Evolutionary conservation across 257 asterid genomes (phyloP).

Genomic region (Paraleonurus japonicus): DNA sequence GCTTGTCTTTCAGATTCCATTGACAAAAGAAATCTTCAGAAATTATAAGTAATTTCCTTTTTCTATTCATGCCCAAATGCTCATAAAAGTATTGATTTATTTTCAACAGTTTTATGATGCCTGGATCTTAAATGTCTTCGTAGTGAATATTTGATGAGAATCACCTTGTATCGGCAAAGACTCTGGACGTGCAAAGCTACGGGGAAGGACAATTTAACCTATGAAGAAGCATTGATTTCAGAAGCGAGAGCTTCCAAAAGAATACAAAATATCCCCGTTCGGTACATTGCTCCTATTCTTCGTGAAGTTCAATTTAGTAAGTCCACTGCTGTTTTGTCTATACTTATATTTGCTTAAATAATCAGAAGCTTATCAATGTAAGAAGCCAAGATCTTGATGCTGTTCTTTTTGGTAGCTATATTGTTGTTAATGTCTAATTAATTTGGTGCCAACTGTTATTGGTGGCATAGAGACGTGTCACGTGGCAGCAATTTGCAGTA

Average conservation of each 20-base stretch:
- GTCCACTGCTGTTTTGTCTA: conserved; percentile 25
- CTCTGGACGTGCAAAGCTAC: conserved; percentile 92
- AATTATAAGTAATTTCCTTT: conserved; percentile 55
- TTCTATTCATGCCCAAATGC: conserved; percentile 18
- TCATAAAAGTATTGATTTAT: neutral
- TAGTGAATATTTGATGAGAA: conserved; percentile 86
- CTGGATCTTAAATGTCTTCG: conserved; percentile 26
- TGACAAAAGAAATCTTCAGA: conserved; percentile 88
- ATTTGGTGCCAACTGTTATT: conserved; percentile 24
- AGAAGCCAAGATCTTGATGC: conserved; percentile 18
- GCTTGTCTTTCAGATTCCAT: conserved; percentile 73
- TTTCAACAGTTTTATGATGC: conserved; percentile 9
- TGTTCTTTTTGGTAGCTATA: conserved; percentile 10
- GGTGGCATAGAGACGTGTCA: neutral
- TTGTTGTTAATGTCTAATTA: conserved; percentile 15
- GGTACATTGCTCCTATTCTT: conserved; percentile 61
- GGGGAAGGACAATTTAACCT: conserved; percentile 79
- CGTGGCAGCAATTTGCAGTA: neutral
- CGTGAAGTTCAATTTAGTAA: conserved; percentile 83
- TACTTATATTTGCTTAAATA: neutral
- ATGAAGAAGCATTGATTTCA: conserved; percentile 87
- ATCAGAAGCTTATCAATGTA: neutral
- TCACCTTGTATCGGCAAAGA: conserved; percentile 65
- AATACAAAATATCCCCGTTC: conserved; percentile 62
- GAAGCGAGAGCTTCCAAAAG: conserved; percentile 67